These are phyloP conservation scores for Suillus subaureus DNA, from an alignment of 768 basidiomycete genomes.

Conservation along the genomic window DNA sequence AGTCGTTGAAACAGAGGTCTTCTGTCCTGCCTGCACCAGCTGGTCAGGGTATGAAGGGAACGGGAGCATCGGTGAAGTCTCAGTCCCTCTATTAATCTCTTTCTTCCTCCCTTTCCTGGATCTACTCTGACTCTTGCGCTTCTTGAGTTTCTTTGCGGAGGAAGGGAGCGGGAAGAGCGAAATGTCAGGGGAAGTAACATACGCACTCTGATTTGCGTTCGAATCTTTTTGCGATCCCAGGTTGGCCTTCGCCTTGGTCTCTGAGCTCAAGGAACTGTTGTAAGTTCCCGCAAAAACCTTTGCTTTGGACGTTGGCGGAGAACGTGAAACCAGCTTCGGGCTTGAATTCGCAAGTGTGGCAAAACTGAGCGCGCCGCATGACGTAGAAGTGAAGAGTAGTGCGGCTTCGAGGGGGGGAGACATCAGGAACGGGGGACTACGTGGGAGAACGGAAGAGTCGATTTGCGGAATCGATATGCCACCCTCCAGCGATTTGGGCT, in stretches of 20 bases:
- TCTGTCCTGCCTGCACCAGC: slow-evolving; percentile 12
- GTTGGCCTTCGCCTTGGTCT: background rate
- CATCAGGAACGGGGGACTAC: slow-evolving; percentile 58
- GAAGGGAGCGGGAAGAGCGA: slow-evolving; percentile 24
- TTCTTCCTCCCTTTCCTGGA: background rate
- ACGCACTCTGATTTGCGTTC: background rate
- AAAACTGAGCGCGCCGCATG: slow-evolving; percentile 19
- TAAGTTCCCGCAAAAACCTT: background rate
- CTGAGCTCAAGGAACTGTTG: background rate
- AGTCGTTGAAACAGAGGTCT: slow-evolving; percentile 9
- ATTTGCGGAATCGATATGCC: slow-evolving; percentile 22
- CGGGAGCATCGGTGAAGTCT: slow-evolving; percentile 21
- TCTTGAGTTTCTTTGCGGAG: slow-evolving; percentile 10
- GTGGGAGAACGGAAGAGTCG: slow-evolving; percentile 48
- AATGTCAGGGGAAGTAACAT: slow-evolving; percentile 14
- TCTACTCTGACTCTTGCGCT: slow-evolving; percentile 9
- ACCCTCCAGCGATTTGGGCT: slow-evolving; percentile 5
- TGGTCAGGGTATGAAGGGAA: slow-evolving; percentile 25
- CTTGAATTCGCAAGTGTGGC: background rate
- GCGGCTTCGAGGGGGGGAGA: slow-evolving; percentile 58
- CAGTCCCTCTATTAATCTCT: background rate
- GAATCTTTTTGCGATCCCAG: background rate
- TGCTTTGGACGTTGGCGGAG: background rate
- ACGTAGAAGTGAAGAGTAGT: slow-evolving; percentile 50
- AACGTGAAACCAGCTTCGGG: background rate